Evolutionary conservation across 2,329 filamentous ascomycete species (phyloP).

Genomic region (Apiospora malaysiana): DNA sequence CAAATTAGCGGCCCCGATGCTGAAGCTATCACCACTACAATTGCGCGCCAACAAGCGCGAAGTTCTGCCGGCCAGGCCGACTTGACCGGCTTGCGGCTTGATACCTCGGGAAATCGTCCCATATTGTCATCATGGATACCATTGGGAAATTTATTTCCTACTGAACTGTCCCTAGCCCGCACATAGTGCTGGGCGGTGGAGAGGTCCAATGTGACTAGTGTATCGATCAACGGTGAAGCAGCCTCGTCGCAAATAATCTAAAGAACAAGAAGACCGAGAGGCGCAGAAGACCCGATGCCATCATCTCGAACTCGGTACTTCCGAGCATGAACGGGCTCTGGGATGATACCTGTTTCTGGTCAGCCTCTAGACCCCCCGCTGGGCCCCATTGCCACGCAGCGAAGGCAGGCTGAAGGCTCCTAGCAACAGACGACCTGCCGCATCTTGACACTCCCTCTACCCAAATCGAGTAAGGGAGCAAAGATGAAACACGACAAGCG

Average conservation of each 20-base stretch:
- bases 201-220: constrained; percentile 7
- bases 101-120: constrained; percentile 4
- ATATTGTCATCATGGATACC: not conserved
- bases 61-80: not conserved
- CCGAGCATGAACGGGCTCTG: not conserved
- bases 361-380: not conserved
- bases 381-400: not conserved
- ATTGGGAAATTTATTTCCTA: constrained; percentile 4
- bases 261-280: not conserved
- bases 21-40: not conserved
- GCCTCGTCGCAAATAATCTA: not conserved
- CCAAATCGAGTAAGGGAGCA: constrained; percentile 1
- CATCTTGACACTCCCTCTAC: constrained; percentile 1
- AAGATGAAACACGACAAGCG: constrained; percentile 2
- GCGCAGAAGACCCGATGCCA: constrained; percentile 1
- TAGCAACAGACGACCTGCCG: not conserved
- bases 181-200: not conserved
- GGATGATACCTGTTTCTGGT: not conserved
- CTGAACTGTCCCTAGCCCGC: not conserved
- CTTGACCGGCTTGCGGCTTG: not conserved
- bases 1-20: not conserved
- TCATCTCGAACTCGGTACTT: constrained; percentile 13
- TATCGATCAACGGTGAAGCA: constrained; percentile 17
- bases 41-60: not conserved
- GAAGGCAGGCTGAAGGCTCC: not conserved